Evolutionary conservation across 116 monocot species (phyloP), one percentile per base, ranked within the genome.

Genomic region (Zostera marina): DNA sequence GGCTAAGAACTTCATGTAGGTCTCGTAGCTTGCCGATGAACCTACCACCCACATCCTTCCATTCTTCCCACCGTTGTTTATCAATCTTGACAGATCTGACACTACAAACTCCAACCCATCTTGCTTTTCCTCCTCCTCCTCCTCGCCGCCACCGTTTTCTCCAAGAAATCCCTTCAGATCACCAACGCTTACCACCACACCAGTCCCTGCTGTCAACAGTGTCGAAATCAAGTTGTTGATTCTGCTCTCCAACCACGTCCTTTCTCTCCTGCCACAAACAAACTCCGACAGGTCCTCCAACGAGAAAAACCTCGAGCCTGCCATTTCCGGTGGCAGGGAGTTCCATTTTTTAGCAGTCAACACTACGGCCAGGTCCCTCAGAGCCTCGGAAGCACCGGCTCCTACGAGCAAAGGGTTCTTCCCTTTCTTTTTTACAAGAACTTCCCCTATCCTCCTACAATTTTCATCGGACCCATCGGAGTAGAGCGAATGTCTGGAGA

Each of bases 371-470:
- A 99, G 77, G 49, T 87, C 79, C 58, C 47, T 11, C 41, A 43
- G 15, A 14, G 71, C 59, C 3, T 71, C 71, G 5, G 47, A 24
- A 0, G 71, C 71, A 3, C 68, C 57, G 0, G 79, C 77, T 8
- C 99, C 99, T 41, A 99, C 81, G 21, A 99, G 87, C 68, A 99
- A 68, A 9, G 91, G 91, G 42, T 81, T 91, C 23, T 68, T 60
- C 10, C 61, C 63, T 20, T 42, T 39, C n/a, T 51, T 54, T 17
- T 63, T 65, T 51, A 91, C 64, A n/a, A 66, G 66, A 19, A 86
- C 70, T 16, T 91, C 84, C 16, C 72, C 87, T 56, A 99, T 87
- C 24, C 78, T 56, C 26, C 79, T 70, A 70, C 77, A 84, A 52
- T 84, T 87, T 48, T 81, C 87, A 6, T 81, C 81, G 24, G 71